A percentile compares a stretch with the other conserved stretches of the same genome.
These are phyloP conservation scores for Pichia sp. DNA, from an alignment of 1,139 yeast species.

Conservation along the genomic window DNA sequence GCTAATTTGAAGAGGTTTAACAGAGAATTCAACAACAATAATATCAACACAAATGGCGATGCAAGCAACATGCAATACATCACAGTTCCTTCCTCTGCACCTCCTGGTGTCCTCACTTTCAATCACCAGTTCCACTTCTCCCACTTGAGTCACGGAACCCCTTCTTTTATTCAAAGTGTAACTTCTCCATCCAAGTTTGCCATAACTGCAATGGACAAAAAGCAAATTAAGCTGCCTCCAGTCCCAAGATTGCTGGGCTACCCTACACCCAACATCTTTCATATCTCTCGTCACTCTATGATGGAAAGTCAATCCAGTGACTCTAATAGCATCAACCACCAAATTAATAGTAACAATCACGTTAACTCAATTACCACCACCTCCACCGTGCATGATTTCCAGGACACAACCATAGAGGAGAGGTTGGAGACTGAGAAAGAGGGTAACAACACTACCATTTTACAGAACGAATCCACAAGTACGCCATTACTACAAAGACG, in stretches of 20 bases:
- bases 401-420: constrained; percentile 8
- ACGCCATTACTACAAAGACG: constrained; percentile 8
- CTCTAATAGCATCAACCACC: background rate
- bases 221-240: constrained; percentile 26
- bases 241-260: constrained; percentile 21
- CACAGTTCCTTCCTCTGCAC: constrained; percentile 8
- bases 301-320: background rate
- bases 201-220: background rate
- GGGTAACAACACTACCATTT: constrained; percentile 12
- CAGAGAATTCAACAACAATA: background rate
- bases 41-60: background rate
- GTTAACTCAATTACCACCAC: background rate
- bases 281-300: background rate
- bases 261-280: background rate
- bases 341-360: background rate
- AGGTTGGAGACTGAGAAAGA: background rate
- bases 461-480: constrained; percentile 17
- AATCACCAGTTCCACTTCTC: background rate
- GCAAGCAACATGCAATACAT: background rate
- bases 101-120: constrained; percentile 2
- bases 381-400: background rate
- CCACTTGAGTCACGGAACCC: background rate
- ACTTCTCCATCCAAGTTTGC: constrained; percentile 27
- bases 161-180: constrained; percentile 5
- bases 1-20: constrained; percentile 28